Conservation (phyloP, 805 yeast species). For the Jamesozyma rosinii region DNA sequence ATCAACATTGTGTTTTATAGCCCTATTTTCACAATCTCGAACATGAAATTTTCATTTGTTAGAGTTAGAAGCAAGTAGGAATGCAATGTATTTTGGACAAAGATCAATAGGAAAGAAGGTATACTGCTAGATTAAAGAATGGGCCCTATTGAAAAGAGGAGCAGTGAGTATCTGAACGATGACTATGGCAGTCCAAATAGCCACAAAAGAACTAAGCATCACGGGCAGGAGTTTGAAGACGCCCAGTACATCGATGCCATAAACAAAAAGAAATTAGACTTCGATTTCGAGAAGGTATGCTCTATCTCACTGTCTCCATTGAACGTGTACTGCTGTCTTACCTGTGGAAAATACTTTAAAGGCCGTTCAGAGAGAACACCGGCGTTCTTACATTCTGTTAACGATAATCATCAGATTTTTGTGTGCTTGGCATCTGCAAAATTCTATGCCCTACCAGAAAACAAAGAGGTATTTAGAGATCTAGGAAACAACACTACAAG, state of each 20-base stretch:
- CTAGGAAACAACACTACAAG: too few species aligned
- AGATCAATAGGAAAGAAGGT: too few species aligned
- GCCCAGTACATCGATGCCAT: constrained; percentile 1
- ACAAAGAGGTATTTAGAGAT: constrained; percentile 16
- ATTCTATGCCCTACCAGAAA: constrained; percentile 57
- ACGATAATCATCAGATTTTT: constrained; percentile 56
- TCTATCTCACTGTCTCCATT: constrained; percentile 49
- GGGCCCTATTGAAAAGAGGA: background rate
- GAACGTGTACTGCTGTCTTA: constrained; percentile 63
- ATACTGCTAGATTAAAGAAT: background rate
- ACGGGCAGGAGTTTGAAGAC: background rate
- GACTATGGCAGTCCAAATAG: background rate
- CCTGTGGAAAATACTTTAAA: constrained; percentile 64
- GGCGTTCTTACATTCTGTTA: constrained; percentile 59
- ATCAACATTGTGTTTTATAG: too few species aligned
- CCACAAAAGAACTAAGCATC: background rate
- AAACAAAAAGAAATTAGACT: constrained; percentile 38
- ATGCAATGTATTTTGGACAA: too few species aligned
- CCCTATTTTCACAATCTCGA: background rate
- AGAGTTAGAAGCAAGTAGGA: too few species aligned
- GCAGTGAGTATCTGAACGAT: background rate
- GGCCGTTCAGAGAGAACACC: constrained; percentile 59
- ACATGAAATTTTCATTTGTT: background rate
- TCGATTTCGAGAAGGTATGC: constrained; percentile 63
- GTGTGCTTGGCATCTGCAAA: constrained; percentile 44